phyloP scores from a whole-genome alignment of 768 basidiomycete species.

The Leucocoprinus birnbaumii region DNA sequence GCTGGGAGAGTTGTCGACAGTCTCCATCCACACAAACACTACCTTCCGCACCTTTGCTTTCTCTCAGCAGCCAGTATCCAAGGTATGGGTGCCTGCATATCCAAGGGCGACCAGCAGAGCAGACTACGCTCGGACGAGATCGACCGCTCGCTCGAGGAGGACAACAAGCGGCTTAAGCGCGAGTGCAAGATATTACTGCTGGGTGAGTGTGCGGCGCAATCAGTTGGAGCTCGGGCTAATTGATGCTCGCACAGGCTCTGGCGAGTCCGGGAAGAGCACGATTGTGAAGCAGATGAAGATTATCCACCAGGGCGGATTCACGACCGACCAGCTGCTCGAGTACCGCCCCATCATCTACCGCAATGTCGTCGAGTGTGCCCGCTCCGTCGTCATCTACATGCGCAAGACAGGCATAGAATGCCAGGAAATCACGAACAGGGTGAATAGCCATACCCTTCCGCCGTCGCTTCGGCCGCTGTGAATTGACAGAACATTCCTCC shows the following conservation, averaged over 20 bases:
- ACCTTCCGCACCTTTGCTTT: not conserved
- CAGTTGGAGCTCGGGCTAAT: not conserved
- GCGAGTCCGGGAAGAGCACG: constrained; percentile 93
- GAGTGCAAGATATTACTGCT: constrained; percentile 93
- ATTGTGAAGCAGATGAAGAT: constrained; percentile 99
- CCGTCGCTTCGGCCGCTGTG: not conserved
- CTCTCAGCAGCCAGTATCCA: not conserved
- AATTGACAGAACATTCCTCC: not conserved
- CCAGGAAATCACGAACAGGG: constrained; percentile 61
- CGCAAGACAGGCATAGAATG: constrained; percentile 83
- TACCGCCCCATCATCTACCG: constrained; percentile 81
- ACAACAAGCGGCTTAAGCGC: constrained; percentile 73
- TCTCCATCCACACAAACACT: constrained; percentile 7
- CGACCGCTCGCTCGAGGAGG: constrained; percentile 85
- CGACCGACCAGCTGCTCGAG: constrained; percentile 67
- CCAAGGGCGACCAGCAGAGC: constrained; percentile 52
- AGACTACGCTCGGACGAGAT: constrained; percentile 70
- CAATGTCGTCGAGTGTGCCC: constrained; percentile 87
- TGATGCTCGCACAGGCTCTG: constrained; percentile 61
- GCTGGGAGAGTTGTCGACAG: constrained; percentile 6
- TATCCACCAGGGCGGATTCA: constrained; percentile 91
- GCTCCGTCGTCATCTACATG: constrained; percentile 83
- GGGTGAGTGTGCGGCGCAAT: constrained; percentile 47
- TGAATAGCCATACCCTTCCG: constrained; percentile 22
- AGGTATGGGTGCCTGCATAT: constrained; percentile 74